Evolutionary conservation across 1,139 yeast genomes (phyloP), one percentile per base, ranked within the genome.

Genomic region (Pichiaceae sp.): DNA sequence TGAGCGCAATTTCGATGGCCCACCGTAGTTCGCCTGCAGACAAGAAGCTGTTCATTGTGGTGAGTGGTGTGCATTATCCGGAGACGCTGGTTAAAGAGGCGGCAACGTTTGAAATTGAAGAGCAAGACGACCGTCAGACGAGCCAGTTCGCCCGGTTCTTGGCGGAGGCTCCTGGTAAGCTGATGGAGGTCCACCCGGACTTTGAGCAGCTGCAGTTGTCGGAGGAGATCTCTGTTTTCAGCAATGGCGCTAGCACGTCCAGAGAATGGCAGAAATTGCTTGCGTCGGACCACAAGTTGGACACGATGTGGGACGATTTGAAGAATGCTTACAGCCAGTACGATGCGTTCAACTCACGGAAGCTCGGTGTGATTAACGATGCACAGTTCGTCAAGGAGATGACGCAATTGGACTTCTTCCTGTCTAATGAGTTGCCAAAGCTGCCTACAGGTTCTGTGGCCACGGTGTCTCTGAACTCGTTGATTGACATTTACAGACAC

Each of bases 331-430:
- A 46, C 37, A 36, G 43, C 11, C 16, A 23, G 4, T 33, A 38
- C 12, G 42, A 40, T 19, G 41, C 27, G 18, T 32, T 45, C 20
- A 37, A 36, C 31, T 47, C 44, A 34, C 45, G 53, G 34, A 45
- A 53, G 3, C 37, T 60, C 35, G 50, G 51, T 32, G 47, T 60
- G 33, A 60, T 70, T 37, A 66, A 60, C 46, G 76, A 72, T 47
- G 61, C 64, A 43, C 46, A 57, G 20, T 72, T 66, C 52, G 67
- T 70, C 42, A 63, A 60, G 36, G 78, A 72, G 49, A 51, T 72
- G 41, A 56, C 69, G 30, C 73, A 70, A 51, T 59, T 72, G 48
- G 59, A 64, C 29, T 69, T 63, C 46, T 44, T 55, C 32, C 42
- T 54, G n/a, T 47, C 38, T 27, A 44, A 50, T 12, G 40, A 42